Base-by-base conservation (phyloP, 2,329 filamentous ascomycete genomes). In the Leptosphaerulina australis region DNA sequence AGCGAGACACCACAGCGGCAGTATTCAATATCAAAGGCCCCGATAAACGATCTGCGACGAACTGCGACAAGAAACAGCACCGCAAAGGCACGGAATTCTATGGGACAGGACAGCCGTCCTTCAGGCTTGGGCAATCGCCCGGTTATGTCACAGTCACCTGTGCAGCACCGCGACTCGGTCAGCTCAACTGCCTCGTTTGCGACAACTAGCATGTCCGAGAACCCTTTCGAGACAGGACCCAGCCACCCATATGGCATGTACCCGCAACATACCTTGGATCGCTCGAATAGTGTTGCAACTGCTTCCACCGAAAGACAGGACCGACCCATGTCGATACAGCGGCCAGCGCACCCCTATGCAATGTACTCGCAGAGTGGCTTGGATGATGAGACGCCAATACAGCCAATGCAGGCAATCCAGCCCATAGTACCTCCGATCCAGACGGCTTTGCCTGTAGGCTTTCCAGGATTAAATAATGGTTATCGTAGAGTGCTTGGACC, bases 211-310 rank as follows among this genome's bases (percentile, higher is more conserved):
- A 69, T 70, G 25, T 73, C 78, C 3, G 80, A 90, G 49, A 86
- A 83, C 50, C 87, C 88, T 10, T 89, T 91, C 58, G 82, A 82
- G 44, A 88, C 86, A 3, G 87, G 86, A 2, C 90, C 91, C 14
- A 94, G 89, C 44, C 88, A 94, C 71, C 89, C 90, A 0, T 96
- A 95, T 69, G 84, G 83, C 60, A 87, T 93, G 84, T 95, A 95
- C 70, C 84, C 87, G 5, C 91, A 96, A 68, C 83, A 85, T 45
- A 73, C 61, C 28, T 66, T 75, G 68, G 76, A 60, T 63, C 78
- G 84, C 47, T 81, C 84, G 7, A 77, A 81, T 18, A 92, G 90
- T 66, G 77, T 88, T 28, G 82, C 84, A n/a, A 90, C 90, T 15
- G 83, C 85, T 11, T 86, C 88, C 6, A 91, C 89, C 10, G 76